A percentile compares a stretch with the other conserved stretches of the same genome.
Evolutionary conservation across 2,329 filamentous ascomycete genomes (phyloP).

Genomic region (Neopestalotiopsis rosae): DNA sequence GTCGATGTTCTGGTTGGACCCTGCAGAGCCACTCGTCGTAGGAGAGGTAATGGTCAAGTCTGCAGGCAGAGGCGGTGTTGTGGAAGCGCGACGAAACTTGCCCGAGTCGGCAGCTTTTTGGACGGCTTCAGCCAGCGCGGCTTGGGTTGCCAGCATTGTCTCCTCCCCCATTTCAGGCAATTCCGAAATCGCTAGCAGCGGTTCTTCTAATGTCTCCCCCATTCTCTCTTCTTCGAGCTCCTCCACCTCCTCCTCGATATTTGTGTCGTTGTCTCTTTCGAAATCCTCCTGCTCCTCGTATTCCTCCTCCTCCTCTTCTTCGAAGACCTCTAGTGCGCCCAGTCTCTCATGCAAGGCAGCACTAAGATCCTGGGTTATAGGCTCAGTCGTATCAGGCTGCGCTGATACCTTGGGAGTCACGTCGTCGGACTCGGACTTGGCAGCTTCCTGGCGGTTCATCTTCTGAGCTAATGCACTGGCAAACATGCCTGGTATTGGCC

Average conservation of each 20-base stretch:
- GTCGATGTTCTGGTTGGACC: conserved; percentile 29
- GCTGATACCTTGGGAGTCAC: conserved; percentile 50
- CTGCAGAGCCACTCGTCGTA: conserved; percentile 32
- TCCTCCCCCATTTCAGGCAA: conserved; percentile 27
- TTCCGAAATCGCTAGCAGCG: conserved; percentile 24
- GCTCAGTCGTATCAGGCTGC: conserved; percentile 48
- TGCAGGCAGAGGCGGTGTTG: conserved; percentile 40
- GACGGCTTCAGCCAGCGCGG: conserved; percentile 81
- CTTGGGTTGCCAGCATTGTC: conserved; percentile 73
- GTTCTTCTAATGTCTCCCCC: conserved; percentile 23
- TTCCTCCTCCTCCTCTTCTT: conserved; percentile 22
- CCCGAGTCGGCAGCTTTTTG: conserved; percentile 77
- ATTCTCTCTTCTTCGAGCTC: conserved; percentile 14
- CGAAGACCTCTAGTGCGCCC: conserved; percentile 12
- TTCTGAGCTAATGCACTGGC: conserved; percentile 56
- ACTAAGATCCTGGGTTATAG: conserved; percentile 59
- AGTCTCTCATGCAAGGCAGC: conserved; percentile 34
- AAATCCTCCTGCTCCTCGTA: conserved; percentile 19
- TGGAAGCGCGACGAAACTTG: conserved; percentile 70
- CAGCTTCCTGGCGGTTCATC: conserved; percentile 38
- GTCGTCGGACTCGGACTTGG: conserved; percentile 54
- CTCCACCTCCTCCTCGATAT: background rate
- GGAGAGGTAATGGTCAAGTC: conserved; percentile 42
- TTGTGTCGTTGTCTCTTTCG: background rate
- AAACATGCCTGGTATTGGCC: conserved; percentile 64